Evolutionary conservation across 2,329 filamentous ascomycete species (phyloP), one percentile per base, ranked within the genome.

Genomic region (Blastomyces emzantsi): DNA sequence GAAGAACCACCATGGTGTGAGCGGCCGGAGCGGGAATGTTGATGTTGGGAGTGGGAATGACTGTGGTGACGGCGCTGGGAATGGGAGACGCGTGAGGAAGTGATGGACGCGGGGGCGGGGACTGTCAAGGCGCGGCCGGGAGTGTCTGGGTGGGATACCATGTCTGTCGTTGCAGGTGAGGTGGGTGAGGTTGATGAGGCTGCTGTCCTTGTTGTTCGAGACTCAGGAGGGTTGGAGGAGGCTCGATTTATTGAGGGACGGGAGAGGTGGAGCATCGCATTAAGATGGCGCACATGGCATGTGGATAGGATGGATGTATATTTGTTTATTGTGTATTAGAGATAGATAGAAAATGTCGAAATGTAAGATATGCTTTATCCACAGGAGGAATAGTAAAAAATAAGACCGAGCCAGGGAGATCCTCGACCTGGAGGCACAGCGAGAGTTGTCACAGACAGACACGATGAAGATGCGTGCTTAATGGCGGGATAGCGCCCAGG

Each of bases 1-100:
- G 82, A 79, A 66, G 87, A 87, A 64, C 90, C 90, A 70, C 88
- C 85, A 73, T 94, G 90, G 58, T 90, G 94, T 66, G 90, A 88
- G 36, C 65, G 64, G 11, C 19, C 30, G 30, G 47, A 41, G 61
- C 65, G 62, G 73, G 89, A 88, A 71, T 92, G 90, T 69, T 90
- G 87, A 75, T 90, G 89, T 70, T 81, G 81, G 66, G 86, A 82
- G 67, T 87, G 82, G 33, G 81, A 81, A 62, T 80, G 76, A 17
- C 17, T 15, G 25, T 64, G 55, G n/a, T 58, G 58, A 43, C 43
- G 58, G 36, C 60, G 49, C 11, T 57, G 62, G 11, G 64, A 61
- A 33, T 62, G 60, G 8, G 55, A 60, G 17, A 41, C 9, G 52
- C 66, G 65, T 30, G 83, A 81, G 64, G 87, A 84, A 70, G 88